Percentiles rank a stretch among this genome's conserved stretches.
Conservation (phyloP, 2,329 filamentous ascomycete species). For the Epichloe elymi region DNA sequence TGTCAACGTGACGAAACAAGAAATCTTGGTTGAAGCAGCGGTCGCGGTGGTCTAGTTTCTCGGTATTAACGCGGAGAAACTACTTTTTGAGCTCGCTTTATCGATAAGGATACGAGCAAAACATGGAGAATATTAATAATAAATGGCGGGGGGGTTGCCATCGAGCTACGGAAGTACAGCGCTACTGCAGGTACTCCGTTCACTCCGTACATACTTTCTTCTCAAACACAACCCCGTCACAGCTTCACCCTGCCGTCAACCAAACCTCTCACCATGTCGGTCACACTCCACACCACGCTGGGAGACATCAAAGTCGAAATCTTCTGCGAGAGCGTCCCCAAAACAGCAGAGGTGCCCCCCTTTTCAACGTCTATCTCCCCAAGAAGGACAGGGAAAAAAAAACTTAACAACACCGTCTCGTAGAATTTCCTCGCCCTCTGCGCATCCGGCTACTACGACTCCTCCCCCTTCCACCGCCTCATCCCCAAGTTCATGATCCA, state of each 20-base stretch:
- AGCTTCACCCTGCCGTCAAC: background rate
- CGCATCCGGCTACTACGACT: slow-evolving; percentile 64
- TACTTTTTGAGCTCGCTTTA: no score
- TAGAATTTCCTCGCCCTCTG: slow-evolving; percentile 82
- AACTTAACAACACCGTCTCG: background rate
- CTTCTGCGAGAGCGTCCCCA: slow-evolving; percentile 89
- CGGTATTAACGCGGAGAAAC: no score
- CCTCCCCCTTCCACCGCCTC: slow-evolving; percentile 65
- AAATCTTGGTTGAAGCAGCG: no score
- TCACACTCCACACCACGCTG: slow-evolving; percentile 71
- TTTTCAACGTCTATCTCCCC: background rate
- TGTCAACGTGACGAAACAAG: no score
- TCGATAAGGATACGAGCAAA: no score
- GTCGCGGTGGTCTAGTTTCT: no score
- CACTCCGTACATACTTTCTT: no score
- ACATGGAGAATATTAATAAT: no score
- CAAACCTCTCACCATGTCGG: slow-evolving; percentile 35
- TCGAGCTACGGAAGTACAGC: no score
- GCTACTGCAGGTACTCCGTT: no score
- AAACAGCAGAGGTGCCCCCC: slow-evolving; percentile 61
- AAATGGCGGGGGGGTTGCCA: no score
- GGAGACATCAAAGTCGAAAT: slow-evolving; percentile 92
- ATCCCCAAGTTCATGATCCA: slow-evolving; percentile 76
- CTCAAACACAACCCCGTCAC: background rate
- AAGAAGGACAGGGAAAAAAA: background rate